phyloP scores from a whole-genome alignment of 345 rosid species.

The Chamaenerion angustifolium region DNA sequence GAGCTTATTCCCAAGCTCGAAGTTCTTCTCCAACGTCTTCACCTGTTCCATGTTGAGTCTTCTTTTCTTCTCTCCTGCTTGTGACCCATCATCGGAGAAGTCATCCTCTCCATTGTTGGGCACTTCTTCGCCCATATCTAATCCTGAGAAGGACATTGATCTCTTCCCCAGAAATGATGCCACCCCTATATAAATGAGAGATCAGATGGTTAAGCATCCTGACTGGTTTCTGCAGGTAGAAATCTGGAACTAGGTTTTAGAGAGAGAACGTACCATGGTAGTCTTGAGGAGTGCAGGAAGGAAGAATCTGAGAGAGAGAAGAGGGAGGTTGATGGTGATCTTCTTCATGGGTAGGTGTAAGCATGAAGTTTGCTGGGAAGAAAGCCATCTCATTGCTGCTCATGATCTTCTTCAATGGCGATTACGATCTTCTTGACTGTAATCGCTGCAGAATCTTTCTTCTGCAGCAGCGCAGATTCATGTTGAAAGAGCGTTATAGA shows the following conservation, averaged over 20 bases:
- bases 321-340: slow-evolving; percentile 42
- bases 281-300: slow-evolving; percentile 60
- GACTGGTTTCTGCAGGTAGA: too few relatives aligned
- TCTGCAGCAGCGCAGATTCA: not conserved
- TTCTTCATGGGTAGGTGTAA: slow-evolving; percentile 52
- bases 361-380: slow-evolving; percentile 76
- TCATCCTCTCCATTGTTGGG: slow-evolving; percentile 69
- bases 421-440: slow-evolving; percentile 1
- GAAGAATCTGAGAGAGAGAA: slow-evolving; percentile 53
- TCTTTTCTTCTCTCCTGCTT: slow-evolving; percentile 91
- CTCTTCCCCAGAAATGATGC: slow-evolving; percentile 78
- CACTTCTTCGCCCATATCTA: slow-evolving; percentile 38
- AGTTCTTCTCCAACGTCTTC: slow-evolving; percentile 84
- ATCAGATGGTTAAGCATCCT: too few relatives aligned
- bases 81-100: slow-evolving; percentile 86
- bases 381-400: slow-evolving; percentile 89
- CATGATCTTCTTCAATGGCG: slow-evolving; percentile 22
- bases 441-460: slow-evolving; percentile 1
- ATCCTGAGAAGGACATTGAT: slow-evolving; percentile 51
- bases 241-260: too few relatives aligned
- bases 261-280: slow-evolving; percentile 42
- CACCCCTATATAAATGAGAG: slow-evolving; percentile 34
- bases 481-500: too few relatives aligned
- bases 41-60: slow-evolving; percentile 90
- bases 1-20: slow-evolving; percentile 92